Conservation (phyloP, 768 basidiomycete genomes). For the Boletellus ananiceps region DNA sequence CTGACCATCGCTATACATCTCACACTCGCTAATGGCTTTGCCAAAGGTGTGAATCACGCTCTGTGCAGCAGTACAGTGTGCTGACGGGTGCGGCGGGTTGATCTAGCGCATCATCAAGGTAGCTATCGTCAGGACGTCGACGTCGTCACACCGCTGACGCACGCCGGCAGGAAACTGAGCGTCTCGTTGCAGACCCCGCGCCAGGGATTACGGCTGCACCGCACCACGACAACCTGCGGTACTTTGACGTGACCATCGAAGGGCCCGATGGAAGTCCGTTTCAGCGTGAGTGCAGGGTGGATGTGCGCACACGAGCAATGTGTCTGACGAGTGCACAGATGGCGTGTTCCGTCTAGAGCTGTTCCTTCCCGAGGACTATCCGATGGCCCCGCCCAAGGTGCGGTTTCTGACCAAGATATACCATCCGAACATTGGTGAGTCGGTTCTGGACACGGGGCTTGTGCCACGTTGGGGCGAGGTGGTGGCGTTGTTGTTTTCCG, state of each 20-base stretch:
- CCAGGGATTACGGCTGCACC: conserved; percentile 95
- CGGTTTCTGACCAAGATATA: conserved; percentile 97
- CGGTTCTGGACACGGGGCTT: background rate
- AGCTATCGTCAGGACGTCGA: conserved; percentile 7
- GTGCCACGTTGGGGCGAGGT: conserved; percentile 1
- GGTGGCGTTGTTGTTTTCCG: conserved; percentile 16
- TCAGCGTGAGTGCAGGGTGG: conserved; percentile 49
- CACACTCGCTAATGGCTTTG: conserved; percentile 28
- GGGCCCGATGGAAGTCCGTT: conserved; percentile 96
- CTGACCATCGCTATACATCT: conserved; percentile 14
- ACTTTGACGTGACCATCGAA: conserved; percentile 97
- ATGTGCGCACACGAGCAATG: background rate
- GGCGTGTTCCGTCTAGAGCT: conserved; percentile 95
- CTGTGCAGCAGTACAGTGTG: background rate
- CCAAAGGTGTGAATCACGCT: conserved; percentile 30
- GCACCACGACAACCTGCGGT: conserved; percentile 95
- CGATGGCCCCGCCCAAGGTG: conserved; percentile 98
- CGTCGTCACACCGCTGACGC: conserved; percentile 22
- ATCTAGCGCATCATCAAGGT: conserved; percentile 53
- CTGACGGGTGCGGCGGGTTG: conserved; percentile 8
- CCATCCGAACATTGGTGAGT: conserved; percentile 97
- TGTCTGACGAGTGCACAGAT: conserved; percentile 42
- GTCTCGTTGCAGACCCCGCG: conserved; percentile 92
- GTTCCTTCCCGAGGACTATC: conserved; percentile 98
- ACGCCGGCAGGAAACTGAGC: conserved; percentile 82